A percentile compares a stretch with the other conserved stretches of the same genome.
These are phyloP conservation scores for Aristolochia fimbriata DNA, from an alignment of 164 flowering plant species.

Conservation along the genomic window DNA sequence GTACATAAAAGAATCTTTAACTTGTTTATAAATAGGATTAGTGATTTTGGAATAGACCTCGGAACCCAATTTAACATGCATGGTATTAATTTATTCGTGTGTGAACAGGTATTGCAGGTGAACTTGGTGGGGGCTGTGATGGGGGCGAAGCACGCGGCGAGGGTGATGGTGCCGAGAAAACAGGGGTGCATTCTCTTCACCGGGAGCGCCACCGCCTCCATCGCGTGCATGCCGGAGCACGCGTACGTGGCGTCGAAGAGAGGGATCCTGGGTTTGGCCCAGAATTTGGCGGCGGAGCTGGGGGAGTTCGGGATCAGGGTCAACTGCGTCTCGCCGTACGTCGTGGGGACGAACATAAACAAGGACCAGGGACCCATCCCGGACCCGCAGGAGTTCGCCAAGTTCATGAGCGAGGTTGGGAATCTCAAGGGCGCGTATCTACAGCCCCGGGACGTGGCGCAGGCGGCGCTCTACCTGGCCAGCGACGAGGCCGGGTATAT, in stretches of 20 bases:
- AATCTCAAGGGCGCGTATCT: constrained; percentile 60
- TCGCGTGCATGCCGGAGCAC: constrained; percentile 70
- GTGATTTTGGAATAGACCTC: no score
- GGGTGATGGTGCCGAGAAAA: constrained; percentile 62
- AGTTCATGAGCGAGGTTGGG: constrained; percentile 30
- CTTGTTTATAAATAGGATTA: no score
- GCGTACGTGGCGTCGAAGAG: constrained; percentile 79
- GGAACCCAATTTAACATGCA: no score
- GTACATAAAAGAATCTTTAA: no score
- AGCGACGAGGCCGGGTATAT: constrained; percentile 74
- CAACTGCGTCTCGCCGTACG: constrained; percentile 89
- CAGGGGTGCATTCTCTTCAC: constrained; percentile 59
- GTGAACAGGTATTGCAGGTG: constrained; percentile 55
- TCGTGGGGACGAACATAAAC: constrained; percentile 52
- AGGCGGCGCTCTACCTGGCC: constrained; percentile 63
- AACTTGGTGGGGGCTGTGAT: constrained; percentile 74
- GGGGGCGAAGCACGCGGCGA: constrained; percentile 89
- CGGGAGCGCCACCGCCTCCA: constrained; percentile 41
- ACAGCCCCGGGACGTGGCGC: constrained; percentile 61
- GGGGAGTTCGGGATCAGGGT: constrained; percentile 74
- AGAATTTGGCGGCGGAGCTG: constrained; percentile 75
- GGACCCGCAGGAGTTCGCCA: constrained; percentile 32
- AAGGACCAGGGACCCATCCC: constrained; percentile 56
- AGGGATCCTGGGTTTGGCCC: constrained; percentile 71
- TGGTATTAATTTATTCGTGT: no score